These are phyloP conservation scores for Lecanosticta acicola DNA, from an alignment of 2,329 filamentous ascomycete species.

Conservation along the genomic window DNA sequence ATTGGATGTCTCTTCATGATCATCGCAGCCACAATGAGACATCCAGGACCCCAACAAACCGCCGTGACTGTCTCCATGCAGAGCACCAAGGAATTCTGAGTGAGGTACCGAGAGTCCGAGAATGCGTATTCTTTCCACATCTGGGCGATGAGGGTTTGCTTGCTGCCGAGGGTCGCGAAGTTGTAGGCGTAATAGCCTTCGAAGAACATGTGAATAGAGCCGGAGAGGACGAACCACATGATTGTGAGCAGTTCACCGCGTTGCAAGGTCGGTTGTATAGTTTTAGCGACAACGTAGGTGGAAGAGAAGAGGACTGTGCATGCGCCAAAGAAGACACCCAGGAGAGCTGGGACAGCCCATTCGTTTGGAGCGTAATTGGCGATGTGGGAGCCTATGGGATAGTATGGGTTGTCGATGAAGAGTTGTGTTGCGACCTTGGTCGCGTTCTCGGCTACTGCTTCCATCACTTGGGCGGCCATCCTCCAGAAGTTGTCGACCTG, in stretches of 20 bases:
- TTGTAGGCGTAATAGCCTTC: conserved; percentile 78
- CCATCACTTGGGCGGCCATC: neutral
- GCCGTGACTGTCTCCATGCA: conserved; percentile 80
- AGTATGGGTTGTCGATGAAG: conserved; percentile 55
- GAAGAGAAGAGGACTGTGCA: conserved; percentile 53
- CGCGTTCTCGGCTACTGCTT: neutral
- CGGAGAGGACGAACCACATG: conserved; percentile 71
- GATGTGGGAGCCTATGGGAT: conserved; percentile 59
- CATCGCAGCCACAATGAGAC: conserved; percentile 51
- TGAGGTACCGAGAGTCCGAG: conserved; percentile 82
- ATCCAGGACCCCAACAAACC: conserved; percentile 62
- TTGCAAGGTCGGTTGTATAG: conserved; percentile 49
- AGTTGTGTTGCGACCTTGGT: neutral
- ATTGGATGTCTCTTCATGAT: conserved; percentile 52
- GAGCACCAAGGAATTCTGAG: conserved; percentile 75
- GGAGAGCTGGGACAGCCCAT: conserved; percentile 53
- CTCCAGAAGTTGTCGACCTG: neutral
- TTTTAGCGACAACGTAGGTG: conserved; percentile 51
- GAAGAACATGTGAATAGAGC: conserved; percentile 71
- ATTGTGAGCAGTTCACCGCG: conserved; percentile 54
- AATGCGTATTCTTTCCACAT: conserved; percentile 90
- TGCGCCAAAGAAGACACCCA: conserved; percentile 54
- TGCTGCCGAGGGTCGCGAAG: conserved; percentile 58
- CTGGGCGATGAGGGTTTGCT: conserved; percentile 71
- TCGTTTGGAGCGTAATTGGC: conserved; percentile 62